These are phyloP conservation scores for Suillus spraguei DNA, from an alignment of 768 basidiomycete species.

Conservation along the genomic window DNA sequence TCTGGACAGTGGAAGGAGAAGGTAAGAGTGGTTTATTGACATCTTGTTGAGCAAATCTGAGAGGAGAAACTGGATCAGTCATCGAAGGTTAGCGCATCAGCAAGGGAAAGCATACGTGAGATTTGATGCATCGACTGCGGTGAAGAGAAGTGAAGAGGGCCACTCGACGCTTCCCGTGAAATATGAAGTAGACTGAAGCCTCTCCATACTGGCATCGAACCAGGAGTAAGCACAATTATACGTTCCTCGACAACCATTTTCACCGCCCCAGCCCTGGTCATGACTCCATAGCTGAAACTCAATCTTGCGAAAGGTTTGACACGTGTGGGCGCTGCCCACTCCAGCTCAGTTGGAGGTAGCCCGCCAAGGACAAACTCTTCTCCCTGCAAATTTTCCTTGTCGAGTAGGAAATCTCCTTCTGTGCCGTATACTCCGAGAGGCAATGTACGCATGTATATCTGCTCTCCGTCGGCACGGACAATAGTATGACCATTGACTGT, in stretches of 20 bases:
- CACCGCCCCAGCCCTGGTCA: slow-evolving; percentile 5
- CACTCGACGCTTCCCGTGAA: neutral
- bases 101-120: neutral
- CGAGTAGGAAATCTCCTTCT: slow-evolving; percentile 10
- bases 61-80: neutral
- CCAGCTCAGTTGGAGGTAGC: neutral
- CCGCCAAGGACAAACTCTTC: neutral
- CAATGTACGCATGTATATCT: slow-evolving; percentile 13
- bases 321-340: neutral
- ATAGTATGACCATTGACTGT: neutral
- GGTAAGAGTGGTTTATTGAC: neutral
- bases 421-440: slow-evolving; percentile 8
- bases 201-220: slow-evolving; percentile 7
- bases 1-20: slow-evolving; percentile 6
- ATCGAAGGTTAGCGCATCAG: neutral
- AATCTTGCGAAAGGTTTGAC: slow-evolving; percentile 1
- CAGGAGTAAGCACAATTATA: slow-evolving; percentile 6
- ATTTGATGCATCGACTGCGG: neutral
- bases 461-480: neutral
- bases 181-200: neutral
- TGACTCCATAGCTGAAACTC: slow-evolving; percentile 15
- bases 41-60: neutral
- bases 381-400: neutral
- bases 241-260: neutral
- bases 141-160: slow-evolving; percentile 7